Evolutionary conservation across 106 monocot genomes (phyloP).

Genomic region (Dendrobium catenatum): DNA sequence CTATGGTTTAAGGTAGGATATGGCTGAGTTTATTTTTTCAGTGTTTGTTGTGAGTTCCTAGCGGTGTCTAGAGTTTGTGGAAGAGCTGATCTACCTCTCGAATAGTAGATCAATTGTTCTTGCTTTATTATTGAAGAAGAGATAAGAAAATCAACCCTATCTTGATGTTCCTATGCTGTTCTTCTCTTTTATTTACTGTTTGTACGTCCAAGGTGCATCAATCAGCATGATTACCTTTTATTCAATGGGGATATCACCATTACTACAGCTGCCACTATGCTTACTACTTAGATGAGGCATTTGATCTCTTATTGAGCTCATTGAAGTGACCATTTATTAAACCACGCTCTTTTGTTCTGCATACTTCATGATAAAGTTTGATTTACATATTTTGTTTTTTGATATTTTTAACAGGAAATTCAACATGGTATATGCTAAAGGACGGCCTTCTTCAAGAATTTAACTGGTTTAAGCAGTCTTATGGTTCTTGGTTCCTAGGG

Average conservation of each 20-base stretch:
- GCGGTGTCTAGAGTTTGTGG: too few species aligned
- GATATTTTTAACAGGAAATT: conserved; percentile 33
- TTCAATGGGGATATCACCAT: not conserved
- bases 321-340: not conserved
- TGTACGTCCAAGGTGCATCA: too few species aligned
- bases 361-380: conserved; percentile 2
- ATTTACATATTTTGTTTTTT: not conserved
- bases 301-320: not conserved
- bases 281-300: not conserved
- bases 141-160: too few species aligned
- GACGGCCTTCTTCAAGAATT: conserved; percentile 61
- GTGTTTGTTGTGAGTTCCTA: too few species aligned
- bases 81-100: too few species aligned
- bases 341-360: not conserved
- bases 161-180: too few species aligned
- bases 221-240: conserved; percentile 5
- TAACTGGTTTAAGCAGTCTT: conserved; percentile 93
- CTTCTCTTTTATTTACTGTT: too few species aligned
- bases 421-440: conserved; percentile 41
- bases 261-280: not conserved
- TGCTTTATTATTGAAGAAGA: too few species aligned
- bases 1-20: too few species aligned
- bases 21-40: too few species aligned
- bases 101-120: too few species aligned
- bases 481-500: conserved; percentile 90